These are phyloP conservation scores for Berberis vulgaris DNA, from an alignment of 164 flowering plant species.

Conservation along the genomic window DNA sequence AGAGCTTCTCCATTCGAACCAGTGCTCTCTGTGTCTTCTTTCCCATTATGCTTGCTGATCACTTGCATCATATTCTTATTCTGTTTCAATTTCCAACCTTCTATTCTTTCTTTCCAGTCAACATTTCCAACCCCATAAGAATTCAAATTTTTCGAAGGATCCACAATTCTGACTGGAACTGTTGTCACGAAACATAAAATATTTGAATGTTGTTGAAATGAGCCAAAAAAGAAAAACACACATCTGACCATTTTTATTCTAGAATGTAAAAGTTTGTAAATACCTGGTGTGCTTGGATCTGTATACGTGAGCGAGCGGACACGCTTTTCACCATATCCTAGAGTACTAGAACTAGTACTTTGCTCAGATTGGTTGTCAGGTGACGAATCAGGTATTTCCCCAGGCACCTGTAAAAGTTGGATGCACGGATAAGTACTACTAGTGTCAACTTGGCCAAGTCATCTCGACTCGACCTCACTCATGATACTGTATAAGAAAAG, in stretches of 20 bases:
- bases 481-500: no score
- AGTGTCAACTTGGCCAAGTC: no score
- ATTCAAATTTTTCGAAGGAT: constrained; percentile 89
- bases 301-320: constrained; percentile 53
- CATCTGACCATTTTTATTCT: no score
- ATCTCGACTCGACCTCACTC: no score
- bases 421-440: not conserved
- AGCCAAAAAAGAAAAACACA: no score
- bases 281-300: constrained; percentile 95
- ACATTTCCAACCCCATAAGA: constrained; percentile 96
- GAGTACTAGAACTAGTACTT: constrained; percentile 75
- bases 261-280: no score
- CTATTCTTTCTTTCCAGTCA: constrained; percentile 99
- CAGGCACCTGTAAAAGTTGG: constrained; percentile 53
- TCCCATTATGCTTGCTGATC: constrained; percentile 70
- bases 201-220: not conserved
- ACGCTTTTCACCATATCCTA: constrained; percentile 77
- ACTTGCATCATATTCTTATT: constrained; percentile 74
- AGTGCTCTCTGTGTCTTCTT: constrained; percentile 89
- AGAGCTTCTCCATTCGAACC: constrained; percentile 97
- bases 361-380: constrained; percentile 79
- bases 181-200: constrained; percentile 10
- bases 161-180: constrained; percentile 96
- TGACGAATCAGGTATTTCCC: constrained; percentile 65
- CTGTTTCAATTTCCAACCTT: constrained; percentile 94